Base-by-base conservation (phyloP, 1,284 basidiomycete species). In the Pholiota adiposa region DNA sequence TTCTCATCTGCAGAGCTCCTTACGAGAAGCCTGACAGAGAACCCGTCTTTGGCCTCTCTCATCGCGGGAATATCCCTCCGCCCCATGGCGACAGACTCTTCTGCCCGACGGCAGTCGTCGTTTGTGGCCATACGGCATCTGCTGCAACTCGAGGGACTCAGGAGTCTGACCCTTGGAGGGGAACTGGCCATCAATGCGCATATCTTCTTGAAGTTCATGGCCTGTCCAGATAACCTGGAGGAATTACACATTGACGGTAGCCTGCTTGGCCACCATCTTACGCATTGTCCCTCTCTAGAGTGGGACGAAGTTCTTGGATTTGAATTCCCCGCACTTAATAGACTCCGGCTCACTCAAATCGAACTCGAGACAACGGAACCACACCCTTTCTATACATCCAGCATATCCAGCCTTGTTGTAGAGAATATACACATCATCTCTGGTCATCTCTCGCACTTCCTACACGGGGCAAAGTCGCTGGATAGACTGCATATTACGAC, bases 191-290 rank as follows among this genome's bases (percentile, higher is more conserved):
- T 79, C 51, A 72, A 71, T 53, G 79, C 83, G 21, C 79, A 82
- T 60, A 72, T 79, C 46, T 83, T 82, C 67, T 67, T 85, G 51
- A 75, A 78, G 38, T 67, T 72, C 60, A 65, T 84, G 52, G 65
- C 68, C 38, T 71, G 77, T 63, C 73, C 81, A 33, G 73, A 79
- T 19, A 62, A 69, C 9, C 67, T 86, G n/a, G 71, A 69, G 44
- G 70, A 77, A 31, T 68, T 86, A 8, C 76, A 77, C 51, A 75
- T 85, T 59, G 78, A 83, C 65, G 83, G 83, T 18, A 72, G 70
- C 38, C 58, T 70, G 36, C 41, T 74, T 9, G 56, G 58, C 18
- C 40, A 69, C 43, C 67, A 67, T 19, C 46, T 74, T 27, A 60
- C 53, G 53, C 59, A 57, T 25, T 66, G 58, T 25, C 70, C 75